phyloP scores from a whole-genome alignment of 257 asterid genomes.

The Lithospermum erythrorhizon region DNA sequence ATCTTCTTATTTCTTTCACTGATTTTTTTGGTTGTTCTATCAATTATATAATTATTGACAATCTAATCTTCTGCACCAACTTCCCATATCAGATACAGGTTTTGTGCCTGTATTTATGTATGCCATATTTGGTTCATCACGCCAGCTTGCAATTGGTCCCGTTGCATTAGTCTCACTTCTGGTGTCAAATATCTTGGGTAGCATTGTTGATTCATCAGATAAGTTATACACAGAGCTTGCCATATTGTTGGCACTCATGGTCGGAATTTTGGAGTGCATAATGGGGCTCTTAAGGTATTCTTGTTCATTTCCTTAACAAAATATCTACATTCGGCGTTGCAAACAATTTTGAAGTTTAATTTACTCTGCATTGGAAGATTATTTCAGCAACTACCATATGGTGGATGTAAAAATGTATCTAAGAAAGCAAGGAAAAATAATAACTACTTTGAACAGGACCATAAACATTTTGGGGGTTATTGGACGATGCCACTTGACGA shows the following conservation, averaged over 20 bases:
- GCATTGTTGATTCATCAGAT: constrained; percentile 74
- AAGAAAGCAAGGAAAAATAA: neutral
- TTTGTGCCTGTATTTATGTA: constrained; percentile 91
- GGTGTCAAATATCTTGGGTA: constrained; percentile 80
- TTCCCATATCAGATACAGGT: constrained; percentile 71
- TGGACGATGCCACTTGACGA: neutral
- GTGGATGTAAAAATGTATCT: constrained; percentile 5
- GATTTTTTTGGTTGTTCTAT: neutral
- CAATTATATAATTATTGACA: neutral
- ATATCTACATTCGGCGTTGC: neutral
- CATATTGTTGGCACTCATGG: constrained; percentile 87
- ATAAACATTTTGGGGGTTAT: neutral
- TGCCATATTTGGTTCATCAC: constrained; percentile 91
- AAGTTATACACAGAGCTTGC: constrained; percentile 91
- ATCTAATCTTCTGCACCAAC: neutral
- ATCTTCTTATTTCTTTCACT: neutral
- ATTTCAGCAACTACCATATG: neutral
- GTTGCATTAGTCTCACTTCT: constrained; percentile 95
- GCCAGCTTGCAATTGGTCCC: constrained; percentile 99
- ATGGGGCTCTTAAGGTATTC: constrained; percentile 89
- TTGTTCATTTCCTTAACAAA: constrained; percentile 10
- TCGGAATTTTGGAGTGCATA: constrained; percentile 77
- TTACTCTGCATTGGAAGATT: neutral
- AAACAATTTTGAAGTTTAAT: neutral
- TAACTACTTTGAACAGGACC: neutral